Conservation (phyloP, 1,284 basidiomycete genomes). For the Somion occarium region DNA sequence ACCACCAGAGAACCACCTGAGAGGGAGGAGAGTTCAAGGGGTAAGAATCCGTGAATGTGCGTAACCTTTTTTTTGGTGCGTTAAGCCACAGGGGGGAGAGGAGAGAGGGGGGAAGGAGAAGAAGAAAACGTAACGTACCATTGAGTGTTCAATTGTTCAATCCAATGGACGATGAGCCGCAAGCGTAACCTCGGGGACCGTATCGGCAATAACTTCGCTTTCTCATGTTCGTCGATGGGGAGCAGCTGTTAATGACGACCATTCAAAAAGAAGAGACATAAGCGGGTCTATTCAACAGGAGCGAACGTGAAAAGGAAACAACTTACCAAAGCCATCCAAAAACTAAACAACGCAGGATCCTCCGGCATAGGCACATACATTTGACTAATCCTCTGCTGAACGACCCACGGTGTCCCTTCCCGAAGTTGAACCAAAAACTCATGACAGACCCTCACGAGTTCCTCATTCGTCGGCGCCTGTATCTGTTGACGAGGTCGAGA, state of each 20-base stretch:
- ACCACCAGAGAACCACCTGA: slow-evolving; percentile 46
- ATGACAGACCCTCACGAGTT: slow-evolving; percentile 75
- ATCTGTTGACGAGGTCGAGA: neutral
- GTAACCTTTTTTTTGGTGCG: slow-evolving; percentile 19
- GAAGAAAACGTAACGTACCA: slow-evolving; percentile 46
- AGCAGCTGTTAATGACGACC: slow-evolving; percentile 51
- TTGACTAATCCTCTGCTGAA: slow-evolving; percentile 79
- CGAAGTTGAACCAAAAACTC: slow-evolving; percentile 78
- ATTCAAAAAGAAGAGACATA: slow-evolving; percentile 3
- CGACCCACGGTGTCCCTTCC: slow-evolving; percentile 85
- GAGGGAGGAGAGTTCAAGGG: slow-evolving; percentile 27
- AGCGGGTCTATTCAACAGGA: no score
- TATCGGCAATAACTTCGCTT: slow-evolving; percentile 90
- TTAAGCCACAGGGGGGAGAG: no score
- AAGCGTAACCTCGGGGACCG: slow-evolving; percentile 75
- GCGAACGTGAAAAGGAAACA: slow-evolving; percentile 6
- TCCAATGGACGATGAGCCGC: slow-evolving; percentile 88
- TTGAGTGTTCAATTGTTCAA: slow-evolving; percentile 70
- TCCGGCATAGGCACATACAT: slow-evolving; percentile 68
- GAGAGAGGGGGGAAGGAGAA: slow-evolving; percentile 6
- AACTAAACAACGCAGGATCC: slow-evolving; percentile 71
- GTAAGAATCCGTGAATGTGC: slow-evolving; percentile 20
- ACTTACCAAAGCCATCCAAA: slow-evolving; percentile 82
- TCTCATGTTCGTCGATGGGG: slow-evolving; percentile 94
- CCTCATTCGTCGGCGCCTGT: slow-evolving; percentile 39